These are phyloP conservation scores for Picea abies DNA, from an alignment of 83 land plant species.

Conservation along the genomic window DNA sequence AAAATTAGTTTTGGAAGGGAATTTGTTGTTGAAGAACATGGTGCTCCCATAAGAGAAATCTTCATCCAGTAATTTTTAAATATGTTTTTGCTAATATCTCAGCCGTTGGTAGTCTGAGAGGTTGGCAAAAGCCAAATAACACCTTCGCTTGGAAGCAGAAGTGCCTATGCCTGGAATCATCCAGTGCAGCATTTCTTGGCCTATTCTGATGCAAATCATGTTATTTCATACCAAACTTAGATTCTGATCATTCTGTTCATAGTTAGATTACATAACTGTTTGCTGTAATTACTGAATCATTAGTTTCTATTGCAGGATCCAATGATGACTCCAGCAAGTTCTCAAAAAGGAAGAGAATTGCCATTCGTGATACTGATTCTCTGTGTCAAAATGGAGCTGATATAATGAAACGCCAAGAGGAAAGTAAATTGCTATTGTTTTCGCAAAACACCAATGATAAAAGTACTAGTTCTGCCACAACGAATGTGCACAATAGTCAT, in stretches of 20 bases:
- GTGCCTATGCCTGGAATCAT: neutral
- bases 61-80: neutral
- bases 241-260: conserved; percentile 1
- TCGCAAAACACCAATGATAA: neutral
- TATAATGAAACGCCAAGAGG: neutral
- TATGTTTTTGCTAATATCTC: neutral
- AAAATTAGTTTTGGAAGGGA: neutral
- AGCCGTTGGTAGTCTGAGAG: neutral
- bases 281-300: neutral
- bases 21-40: no score
- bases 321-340: neutral
- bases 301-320: neutral
- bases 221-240: neutral
- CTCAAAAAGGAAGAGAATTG: neutral
- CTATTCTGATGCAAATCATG: neutral
- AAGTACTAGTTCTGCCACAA: neutral
- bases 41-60: neutral
- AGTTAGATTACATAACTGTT: neutral
- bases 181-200: neutral
- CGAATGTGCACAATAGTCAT: neutral
- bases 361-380: neutral
- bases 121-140: neutral
- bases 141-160: neutral
- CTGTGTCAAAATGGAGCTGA: neutral
- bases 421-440: neutral